Evolutionary conservation across 164 flowering plant genomes (phyloP).

Genomic region (Magnolia sinica): DNA sequence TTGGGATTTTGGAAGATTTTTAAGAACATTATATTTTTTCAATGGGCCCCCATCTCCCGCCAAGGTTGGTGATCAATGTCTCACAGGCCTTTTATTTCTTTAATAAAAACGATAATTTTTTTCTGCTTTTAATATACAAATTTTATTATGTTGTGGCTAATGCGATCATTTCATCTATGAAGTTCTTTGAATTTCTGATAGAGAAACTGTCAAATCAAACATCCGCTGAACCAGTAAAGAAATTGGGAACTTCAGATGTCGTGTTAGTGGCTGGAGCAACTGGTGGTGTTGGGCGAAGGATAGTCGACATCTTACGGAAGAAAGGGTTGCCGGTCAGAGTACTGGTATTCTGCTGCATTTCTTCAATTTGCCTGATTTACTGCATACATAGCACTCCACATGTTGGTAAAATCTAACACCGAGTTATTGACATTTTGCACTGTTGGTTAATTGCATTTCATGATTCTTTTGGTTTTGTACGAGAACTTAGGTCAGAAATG

Average conservation of each 20-base stretch:
- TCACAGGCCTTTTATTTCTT: background rate
- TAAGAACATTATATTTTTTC: slow-evolving; percentile 77
- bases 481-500: slow-evolving; percentile 76
- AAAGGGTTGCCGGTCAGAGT: slow-evolving; percentile 77
- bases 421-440: slow-evolving; percentile 1
- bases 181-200: slow-evolving; percentile 73
- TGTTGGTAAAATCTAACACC: background rate
- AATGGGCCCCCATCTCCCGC: slow-evolving; percentile 89
- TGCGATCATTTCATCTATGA: slow-evolving; percentile 21
- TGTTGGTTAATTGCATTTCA: background rate
- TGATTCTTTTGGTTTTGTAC: background rate
- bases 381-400: background rate
- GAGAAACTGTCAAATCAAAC: slow-evolving; percentile 56
- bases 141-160: slow-evolving; percentile 19
- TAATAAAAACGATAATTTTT: background rate
- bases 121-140: background rate
- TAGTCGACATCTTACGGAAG: slow-evolving; percentile 66
- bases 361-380: background rate
- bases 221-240: slow-evolving; percentile 42
- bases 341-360: slow-evolving; percentile 50
- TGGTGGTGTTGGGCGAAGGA: slow-evolving; percentile 96
- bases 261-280: slow-evolving; percentile 89
- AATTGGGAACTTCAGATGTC: slow-evolving; percentile 66
- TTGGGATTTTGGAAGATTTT: slow-evolving; percentile 93
- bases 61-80: slow-evolving; percentile 48